Evolutionary conservation across 2,329 filamentous ascomycete species (phyloP).

Genomic region (Domatiomyces globalis): DNA sequence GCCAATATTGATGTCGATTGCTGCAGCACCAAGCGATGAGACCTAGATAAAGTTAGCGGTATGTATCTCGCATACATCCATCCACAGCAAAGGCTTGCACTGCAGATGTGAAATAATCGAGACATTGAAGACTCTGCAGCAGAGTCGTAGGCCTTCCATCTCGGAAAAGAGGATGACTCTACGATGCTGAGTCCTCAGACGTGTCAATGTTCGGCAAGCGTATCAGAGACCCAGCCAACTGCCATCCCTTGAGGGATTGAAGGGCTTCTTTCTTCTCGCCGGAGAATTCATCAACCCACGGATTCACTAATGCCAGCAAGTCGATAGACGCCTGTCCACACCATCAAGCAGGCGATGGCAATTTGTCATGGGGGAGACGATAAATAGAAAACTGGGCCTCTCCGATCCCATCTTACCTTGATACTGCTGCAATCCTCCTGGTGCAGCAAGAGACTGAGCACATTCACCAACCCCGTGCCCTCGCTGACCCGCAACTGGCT

Average conservation of each 20-base stretch:
- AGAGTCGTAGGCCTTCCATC: conserved; percentile 22
- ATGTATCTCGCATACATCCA: conserved; percentile 28
- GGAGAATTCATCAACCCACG: conserved; percentile 12
- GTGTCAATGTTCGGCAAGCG: conserved; percentile 41
- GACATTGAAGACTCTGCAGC: not conserved
- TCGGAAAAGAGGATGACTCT: conserved; percentile 18
- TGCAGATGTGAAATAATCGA: conserved; percentile 14
- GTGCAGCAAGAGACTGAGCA: conserved; percentile 59
- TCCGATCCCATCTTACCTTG: conserved; percentile 22
- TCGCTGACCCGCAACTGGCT: conserved; percentile 53
- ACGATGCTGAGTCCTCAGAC: conserved; percentile 4
- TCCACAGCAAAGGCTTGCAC: conserved; percentile 18
- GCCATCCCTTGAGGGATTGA: conserved; percentile 21
- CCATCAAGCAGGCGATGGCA: not conserved
- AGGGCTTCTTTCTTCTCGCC: conserved; percentile 44
- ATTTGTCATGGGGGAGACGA: not conserved
- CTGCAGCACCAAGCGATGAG: not conserved
- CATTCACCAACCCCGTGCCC: conserved; percentile 64
- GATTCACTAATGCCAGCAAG: not conserved
- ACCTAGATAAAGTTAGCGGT: not conserved
- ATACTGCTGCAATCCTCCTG: conserved; percentile 47
- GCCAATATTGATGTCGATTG: not conserved
- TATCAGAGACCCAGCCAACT: conserved; percentile 43
- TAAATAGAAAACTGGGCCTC: conserved; percentile 1
- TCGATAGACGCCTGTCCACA: not conserved